Evolutionary conservation across 768 basidiomycete species (phyloP).

Genomic region (Cyathus striatus): DNA sequence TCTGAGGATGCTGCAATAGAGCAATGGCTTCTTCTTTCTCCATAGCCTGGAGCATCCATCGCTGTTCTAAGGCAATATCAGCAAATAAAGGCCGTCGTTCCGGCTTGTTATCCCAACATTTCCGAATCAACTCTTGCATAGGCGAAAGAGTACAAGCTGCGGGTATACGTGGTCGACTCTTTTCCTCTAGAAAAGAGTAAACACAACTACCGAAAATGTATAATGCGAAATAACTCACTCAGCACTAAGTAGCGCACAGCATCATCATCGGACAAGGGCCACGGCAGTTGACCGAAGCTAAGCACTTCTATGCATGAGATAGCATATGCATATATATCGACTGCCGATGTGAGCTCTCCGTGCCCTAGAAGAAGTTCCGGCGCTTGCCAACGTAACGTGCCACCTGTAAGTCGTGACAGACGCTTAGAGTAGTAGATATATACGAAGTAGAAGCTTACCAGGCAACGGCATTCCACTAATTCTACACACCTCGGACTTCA

Average conservation of each 20-base stretch:
- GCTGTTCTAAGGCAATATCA: conserved; percentile 38
- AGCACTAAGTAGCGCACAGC: conserved; percentile 47
- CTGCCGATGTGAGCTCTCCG: conserved; percentile 41
- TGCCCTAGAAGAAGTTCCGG: conserved; percentile 58
- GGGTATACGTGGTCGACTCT: conserved; percentile 50
- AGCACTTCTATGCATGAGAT: conserved; percentile 63
- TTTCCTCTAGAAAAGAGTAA: conserved; percentile 47
- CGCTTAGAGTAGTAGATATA: neutral
- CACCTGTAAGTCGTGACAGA: conserved; percentile 32
- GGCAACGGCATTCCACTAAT: conserved; percentile 46
- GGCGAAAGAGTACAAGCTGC: conserved; percentile 21
- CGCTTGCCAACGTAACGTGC: conserved; percentile 66
- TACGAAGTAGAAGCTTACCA: too few relatives aligned
- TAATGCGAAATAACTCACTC: conserved; percentile 25
- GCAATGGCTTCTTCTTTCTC: neutral
- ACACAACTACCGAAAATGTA: too few relatives aligned
- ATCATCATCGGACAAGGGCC: conserved; percentile 45
- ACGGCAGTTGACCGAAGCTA: conserved; percentile 57
- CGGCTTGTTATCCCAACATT: conserved; percentile 56
- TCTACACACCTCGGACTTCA: conserved; percentile 66
- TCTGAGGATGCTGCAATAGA: conserved; percentile 4
- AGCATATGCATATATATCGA: conserved; percentile 68
- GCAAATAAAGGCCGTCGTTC: conserved; percentile 48
- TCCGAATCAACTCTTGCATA: conserved; percentile 36
- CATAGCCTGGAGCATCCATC: conserved; percentile 14